Conservation (phyloP, 208 protist species). For the Leishmania braziliensis region DNA sequence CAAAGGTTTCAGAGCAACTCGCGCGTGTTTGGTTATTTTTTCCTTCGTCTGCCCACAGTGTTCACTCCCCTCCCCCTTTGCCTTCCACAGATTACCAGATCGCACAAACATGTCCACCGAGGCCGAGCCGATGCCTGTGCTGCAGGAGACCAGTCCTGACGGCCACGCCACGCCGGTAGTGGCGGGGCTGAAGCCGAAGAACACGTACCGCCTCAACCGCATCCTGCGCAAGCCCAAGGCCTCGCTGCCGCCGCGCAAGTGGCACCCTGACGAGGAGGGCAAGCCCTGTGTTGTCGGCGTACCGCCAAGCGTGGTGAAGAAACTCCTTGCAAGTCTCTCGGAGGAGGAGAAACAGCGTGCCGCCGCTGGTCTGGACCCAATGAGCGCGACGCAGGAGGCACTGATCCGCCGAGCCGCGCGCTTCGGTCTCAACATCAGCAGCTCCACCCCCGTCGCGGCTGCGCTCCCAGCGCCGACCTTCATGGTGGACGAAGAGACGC, state of each 20-base stretch:
- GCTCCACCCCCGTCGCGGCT: constrained; percentile 21
- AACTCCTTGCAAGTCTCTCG: constrained; percentile 50
- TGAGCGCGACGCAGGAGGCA: constrained; percentile 61
- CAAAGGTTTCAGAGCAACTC: not conserved
- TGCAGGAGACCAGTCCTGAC: not conserved
- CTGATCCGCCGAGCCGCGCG: constrained; percentile 69
- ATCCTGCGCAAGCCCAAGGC: constrained; percentile 84
- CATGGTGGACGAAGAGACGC: constrained; percentile 60
- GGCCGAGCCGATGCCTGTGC: constrained; percentile 8
- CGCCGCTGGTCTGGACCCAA: constrained; percentile 56
- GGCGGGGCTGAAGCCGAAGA: constrained; percentile 52
- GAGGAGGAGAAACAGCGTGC: constrained; percentile 63
- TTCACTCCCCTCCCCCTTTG: not conserved
- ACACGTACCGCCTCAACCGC: constrained; percentile 81
- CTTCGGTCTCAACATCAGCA: constrained; percentile 54
- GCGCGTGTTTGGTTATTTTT: not conserved
- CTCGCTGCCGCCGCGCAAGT: constrained; percentile 57
- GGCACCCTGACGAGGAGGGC: constrained; percentile 33
- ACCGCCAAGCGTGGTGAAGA: constrained; percentile 34
- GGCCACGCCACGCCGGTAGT: no score
- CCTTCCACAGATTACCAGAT: not conserved
- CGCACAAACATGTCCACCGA: constrained; percentile 18
- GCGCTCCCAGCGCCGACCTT: constrained; percentile 34
- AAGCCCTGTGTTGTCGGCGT: constrained; percentile 38
- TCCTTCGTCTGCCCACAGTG: not conserved